Evolutionary conservation across 2,329 filamentous ascomycete genomes (phyloP).

Genomic region (Rhynchosporium graminicola): DNA sequence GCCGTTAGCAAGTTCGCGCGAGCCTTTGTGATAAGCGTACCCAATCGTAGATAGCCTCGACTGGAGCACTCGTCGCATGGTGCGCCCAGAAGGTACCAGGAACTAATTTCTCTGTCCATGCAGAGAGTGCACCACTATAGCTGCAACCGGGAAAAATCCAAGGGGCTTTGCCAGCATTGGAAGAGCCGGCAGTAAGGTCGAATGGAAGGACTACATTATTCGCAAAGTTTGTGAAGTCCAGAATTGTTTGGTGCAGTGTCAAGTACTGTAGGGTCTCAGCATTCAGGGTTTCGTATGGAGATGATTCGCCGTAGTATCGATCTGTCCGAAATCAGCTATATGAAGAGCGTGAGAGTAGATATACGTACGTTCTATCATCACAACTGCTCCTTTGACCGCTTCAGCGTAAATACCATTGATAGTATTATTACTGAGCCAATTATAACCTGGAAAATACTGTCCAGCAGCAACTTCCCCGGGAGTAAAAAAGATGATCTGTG

Average conservation of each 20-base stretch:
- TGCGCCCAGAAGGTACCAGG: constrained; percentile 63
- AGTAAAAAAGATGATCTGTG: constrained; percentile 51
- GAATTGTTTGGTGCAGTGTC: constrained; percentile 54
- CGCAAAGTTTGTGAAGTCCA: constrained; percentile 57
- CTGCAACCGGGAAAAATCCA: constrained; percentile 59
- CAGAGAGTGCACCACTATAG: constrained; percentile 57
- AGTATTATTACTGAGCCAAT: constrained; percentile 52
- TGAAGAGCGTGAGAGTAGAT: neutral
- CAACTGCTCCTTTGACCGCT: constrained; percentile 54
- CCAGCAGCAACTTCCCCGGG: constrained; percentile 54
- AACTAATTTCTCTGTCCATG: constrained; percentile 54
- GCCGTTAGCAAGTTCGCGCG: too few species aligned
- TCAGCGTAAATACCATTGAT: constrained; percentile 54
- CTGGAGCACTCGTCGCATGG: constrained; percentile 56
- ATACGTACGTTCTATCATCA: constrained; percentile 54
- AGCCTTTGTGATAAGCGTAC: too few species aligned
- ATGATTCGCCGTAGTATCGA: constrained; percentile 59
- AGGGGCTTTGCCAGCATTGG: constrained; percentile 53
- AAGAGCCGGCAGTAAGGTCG: constrained; percentile 46
- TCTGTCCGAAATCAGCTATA: constrained; percentile 41
- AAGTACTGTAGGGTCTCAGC: constrained; percentile 56
- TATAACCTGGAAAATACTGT: constrained; percentile 41
- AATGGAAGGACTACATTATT: constrained; percentile 55
- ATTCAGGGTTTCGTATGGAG: constrained; percentile 52
- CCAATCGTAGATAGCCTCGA: constrained; percentile 55